phyloP scores from a whole-genome alignment of 495 filamentous ascomycete species.

The Gamarada debralockiae region DNA sequence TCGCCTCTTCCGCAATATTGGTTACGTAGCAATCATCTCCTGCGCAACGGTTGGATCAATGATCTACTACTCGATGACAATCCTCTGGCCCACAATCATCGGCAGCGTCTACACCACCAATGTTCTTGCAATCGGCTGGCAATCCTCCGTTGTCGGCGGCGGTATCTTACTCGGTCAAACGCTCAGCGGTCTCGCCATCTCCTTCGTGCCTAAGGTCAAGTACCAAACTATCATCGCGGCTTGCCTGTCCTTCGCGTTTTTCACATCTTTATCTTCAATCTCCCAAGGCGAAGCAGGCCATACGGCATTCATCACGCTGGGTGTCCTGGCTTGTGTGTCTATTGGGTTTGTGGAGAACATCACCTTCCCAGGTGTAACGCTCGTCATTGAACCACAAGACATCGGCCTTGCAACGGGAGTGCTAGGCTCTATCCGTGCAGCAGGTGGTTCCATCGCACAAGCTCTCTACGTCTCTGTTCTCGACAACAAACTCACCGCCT shows the following conservation, averaged over 20 bases:
- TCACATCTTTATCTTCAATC: constrained; percentile 17
- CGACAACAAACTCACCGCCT: constrained; percentile 1
- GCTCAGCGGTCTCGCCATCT: constrained; percentile 27
- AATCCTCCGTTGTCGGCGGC: constrained; percentile 19
- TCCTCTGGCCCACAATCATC: constrained; percentile 23
- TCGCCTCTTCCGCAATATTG: constrained; percentile 39
- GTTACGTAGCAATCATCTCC: constrained; percentile 38
- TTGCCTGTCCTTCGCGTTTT: constrained; percentile 30
- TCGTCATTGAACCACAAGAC: constrained; percentile 24
- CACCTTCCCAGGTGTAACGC: constrained; percentile 30
- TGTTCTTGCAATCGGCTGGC: constrained; percentile 20
- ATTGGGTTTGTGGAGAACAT: constrained; percentile 31
- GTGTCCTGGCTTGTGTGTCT: constrained; percentile 25
- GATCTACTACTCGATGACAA: constrained; percentile 24
- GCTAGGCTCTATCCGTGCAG: constrained; percentile 21
- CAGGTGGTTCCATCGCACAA: constrained; percentile 18
- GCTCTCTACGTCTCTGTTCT: constrained; percentile 17
- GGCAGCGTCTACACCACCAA: constrained; percentile 22
- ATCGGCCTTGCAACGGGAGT: constrained; percentile 27
- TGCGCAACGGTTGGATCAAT: constrained; percentile 28
- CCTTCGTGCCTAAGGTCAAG: constrained; percentile 27
- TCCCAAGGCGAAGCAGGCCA: constrained; percentile 15
- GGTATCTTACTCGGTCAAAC: constrained; percentile 28
- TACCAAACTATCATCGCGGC: constrained; percentile 27
- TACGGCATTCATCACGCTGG: constrained; percentile 23